A percentile compares a stretch with the other conserved stretches of the same genome.
Evolutionary conservation across 2,329 filamentous ascomycete genomes (phyloP).

Genomic region (Mariannaea sp.): DNA sequence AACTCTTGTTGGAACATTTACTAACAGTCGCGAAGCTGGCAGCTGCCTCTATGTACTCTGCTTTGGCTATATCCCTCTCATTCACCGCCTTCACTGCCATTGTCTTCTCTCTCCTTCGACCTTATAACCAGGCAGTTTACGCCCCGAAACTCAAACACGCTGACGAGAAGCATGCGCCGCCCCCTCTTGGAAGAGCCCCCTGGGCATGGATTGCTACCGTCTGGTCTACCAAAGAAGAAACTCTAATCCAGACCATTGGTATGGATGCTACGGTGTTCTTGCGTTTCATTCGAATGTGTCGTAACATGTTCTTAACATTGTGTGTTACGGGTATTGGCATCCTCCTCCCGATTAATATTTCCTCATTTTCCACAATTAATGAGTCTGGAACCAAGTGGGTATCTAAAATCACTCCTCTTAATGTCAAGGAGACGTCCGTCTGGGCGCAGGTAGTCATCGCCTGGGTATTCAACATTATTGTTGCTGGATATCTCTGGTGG

Average conservation of each 20-base stretch:
- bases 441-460: conserved; percentile 65
- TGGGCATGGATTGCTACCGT: conserved; percentile 87
- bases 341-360: conserved; percentile 79
- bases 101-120: conserved; percentile 85
- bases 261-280: conserved; percentile 92
- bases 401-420: conserved; percentile 62
- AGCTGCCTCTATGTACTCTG: conserved; percentile 69
- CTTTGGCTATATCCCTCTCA: conserved; percentile 78
- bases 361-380: conserved; percentile 42
- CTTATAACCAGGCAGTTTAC: conserved; percentile 91
- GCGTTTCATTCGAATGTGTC: conserved; percentile 86
- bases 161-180: conserved; percentile 87
- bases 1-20: neutral
- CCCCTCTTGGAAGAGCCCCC: conserved; percentile 81
- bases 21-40: conserved; percentile 36
- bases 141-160: conserved; percentile 92
- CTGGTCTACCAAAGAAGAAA: conserved; percentile 74
- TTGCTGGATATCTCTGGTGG: conserved; percentile 84
- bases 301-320: conserved; percentile 82
- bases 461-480: conserved; percentile 72
- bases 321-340: conserved; percentile 75
- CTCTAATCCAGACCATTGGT: conserved; percentile 80
- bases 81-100: conserved; percentile 75
- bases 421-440: conserved; percentile 56
- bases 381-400: conserved; percentile 50